These are phyloP conservation scores for Heliamphora exappendiculata DNA, from an alignment of 148 eudicot species.

Conservation along the genomic window DNA sequence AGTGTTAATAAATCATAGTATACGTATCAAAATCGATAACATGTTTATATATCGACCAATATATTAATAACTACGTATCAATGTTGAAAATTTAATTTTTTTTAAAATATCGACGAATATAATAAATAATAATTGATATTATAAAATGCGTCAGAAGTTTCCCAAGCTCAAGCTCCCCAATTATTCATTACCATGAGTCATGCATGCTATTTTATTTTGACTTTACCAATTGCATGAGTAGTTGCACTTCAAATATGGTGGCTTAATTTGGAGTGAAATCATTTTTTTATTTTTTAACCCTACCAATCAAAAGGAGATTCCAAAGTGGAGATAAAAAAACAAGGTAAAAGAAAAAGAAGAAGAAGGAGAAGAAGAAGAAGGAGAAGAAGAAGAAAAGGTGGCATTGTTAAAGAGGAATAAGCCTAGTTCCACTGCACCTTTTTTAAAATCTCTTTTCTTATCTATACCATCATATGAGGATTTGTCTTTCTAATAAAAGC, in stretches of 20 bases:
- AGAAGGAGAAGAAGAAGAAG: background rate
- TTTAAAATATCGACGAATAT: too few species aligned
- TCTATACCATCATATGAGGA: background rate
- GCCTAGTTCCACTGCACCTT: background rate
- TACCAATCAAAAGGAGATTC: slow-evolving; percentile 24
- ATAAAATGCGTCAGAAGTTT: too few species aligned
- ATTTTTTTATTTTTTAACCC: slow-evolving; percentile 9
- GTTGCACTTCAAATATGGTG: background rate
- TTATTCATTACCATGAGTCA: background rate
- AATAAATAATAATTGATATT: too few species aligned
- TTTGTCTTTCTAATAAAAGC: slow-evolving; percentile 5
- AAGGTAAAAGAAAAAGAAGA: background rate
- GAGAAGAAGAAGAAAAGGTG: slow-evolving; percentile 1
- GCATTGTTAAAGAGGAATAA: background rate
- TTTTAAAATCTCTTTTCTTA: slow-evolving; percentile 4
- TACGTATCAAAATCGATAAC: too few species aligned
- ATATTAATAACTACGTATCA: too few species aligned
- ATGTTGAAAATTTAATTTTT: too few species aligned
- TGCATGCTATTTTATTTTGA: too few species aligned
- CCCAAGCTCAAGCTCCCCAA: too few species aligned
- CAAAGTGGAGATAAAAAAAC: background rate
- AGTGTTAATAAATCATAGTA: too few species aligned
- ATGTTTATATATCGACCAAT: too few species aligned
- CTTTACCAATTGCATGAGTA: too few species aligned
- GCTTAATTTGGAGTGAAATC: slow-evolving; percentile 8